phyloP scores from a whole-genome alignment of 106 monocot species.

The Hemerocallis citrina region DNA sequence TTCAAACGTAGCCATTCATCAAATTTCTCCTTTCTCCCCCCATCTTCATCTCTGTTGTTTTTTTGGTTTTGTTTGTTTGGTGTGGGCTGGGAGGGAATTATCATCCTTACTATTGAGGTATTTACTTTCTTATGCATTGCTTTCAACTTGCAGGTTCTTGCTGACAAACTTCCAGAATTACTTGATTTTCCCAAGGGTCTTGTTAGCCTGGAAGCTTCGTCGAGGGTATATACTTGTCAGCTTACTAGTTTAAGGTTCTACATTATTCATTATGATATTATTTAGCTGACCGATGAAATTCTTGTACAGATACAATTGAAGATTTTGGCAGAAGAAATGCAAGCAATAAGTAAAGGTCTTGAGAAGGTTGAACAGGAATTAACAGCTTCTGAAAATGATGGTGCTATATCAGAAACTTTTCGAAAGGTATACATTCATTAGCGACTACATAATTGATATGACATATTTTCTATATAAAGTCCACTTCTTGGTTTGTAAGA shows the following conservation, averaged over 20 bases:
- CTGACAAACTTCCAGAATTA: constrained; percentile 83
- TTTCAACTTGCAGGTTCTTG: constrained; percentile 50
- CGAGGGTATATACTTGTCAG: constrained; percentile 52
- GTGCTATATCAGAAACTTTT: constrained; percentile 57
- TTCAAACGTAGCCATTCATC: too few species aligned
- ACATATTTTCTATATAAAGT: background rate
- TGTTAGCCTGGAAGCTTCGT: constrained; percentile 61
- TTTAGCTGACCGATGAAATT: constrained; percentile 7
- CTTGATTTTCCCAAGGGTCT: constrained; percentile 80
- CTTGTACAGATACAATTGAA: constrained; percentile 69
- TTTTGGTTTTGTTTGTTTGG: background rate
- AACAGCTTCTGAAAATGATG: constrained; percentile 76
- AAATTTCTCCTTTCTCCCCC: too few species aligned
- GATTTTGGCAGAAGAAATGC: constrained; percentile 84
- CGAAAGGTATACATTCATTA: constrained; percentile 33
- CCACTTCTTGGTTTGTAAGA: background rate
- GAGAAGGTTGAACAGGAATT: constrained; percentile 84
- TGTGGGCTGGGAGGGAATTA: background rate
- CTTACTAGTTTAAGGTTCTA: background rate
- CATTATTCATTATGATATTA: background rate
- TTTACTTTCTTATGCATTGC: background rate
- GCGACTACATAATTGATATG: background rate
- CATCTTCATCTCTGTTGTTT: too few species aligned
- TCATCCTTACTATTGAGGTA: background rate
- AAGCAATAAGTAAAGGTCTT: constrained; percentile 78